phyloP scores from a whole-genome alignment of 2,329 filamentous ascomycete genomes.

The Cladosporium phlei region DNA sequence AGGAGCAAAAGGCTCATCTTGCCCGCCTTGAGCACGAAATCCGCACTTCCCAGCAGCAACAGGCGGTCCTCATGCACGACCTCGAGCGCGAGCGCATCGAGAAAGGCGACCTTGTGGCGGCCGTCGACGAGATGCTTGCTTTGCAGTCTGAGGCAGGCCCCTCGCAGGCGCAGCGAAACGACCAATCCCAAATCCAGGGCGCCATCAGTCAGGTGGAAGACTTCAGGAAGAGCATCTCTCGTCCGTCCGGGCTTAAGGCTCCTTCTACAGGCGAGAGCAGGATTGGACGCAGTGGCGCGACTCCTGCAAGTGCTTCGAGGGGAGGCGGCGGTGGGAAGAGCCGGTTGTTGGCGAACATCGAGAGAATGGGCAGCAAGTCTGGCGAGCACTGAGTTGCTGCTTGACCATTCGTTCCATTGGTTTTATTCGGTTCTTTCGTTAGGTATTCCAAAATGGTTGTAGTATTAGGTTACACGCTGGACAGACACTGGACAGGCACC shows the following conservation, averaged over 20 bases:
- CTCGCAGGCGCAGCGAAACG: slow-evolving; percentile 30
- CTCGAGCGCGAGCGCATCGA: slow-evolving; percentile 73
- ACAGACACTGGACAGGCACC: no score
- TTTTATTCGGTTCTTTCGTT: neutral
- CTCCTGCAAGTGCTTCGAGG: slow-evolving; percentile 22
- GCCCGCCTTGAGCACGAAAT: slow-evolving; percentile 71
- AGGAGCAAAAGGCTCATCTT: slow-evolving; percentile 66
- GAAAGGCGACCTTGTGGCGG: slow-evolving; percentile 75
- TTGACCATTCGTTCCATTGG: neutral
- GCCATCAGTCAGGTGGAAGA: slow-evolving; percentile 39
- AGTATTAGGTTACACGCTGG: neutral
- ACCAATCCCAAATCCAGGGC: slow-evolving; percentile 16
- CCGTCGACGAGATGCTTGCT: slow-evolving; percentile 78
- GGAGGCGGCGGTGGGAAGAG: slow-evolving; percentile 50
- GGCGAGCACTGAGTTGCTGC: slow-evolving; percentile 14
- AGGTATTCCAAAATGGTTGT: neutral
- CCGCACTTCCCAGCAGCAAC: slow-evolving; percentile 62
- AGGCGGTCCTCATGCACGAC: slow-evolving; percentile 64
- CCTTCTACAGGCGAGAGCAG: slow-evolving; percentile 48
- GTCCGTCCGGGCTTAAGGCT: slow-evolving; percentile 50
- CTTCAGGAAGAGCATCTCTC: slow-evolving; percentile 52
- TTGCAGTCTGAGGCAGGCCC: slow-evolving; percentile 50
- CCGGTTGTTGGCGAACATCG: slow-evolving; percentile 78
- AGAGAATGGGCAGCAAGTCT: slow-evolving; percentile 74
- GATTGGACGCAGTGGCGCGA: slow-evolving; percentile 31